phyloP scores from a whole-genome alignment of 2,329 filamentous ascomycete genomes.

The Myotisia sp. region DNA sequence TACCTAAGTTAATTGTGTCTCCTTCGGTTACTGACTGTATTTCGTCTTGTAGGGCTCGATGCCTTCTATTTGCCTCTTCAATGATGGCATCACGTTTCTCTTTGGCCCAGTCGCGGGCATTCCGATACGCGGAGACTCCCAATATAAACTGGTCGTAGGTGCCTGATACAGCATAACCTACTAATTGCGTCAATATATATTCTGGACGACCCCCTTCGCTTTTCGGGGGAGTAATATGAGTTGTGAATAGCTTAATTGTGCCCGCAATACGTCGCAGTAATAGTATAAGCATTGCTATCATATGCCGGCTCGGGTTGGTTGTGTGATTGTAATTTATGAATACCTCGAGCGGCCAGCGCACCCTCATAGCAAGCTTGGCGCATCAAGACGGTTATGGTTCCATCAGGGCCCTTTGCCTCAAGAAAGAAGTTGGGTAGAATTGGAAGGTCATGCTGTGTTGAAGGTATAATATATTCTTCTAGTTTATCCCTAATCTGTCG shows the following conservation, averaged over 20 bases:
- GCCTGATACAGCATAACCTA: too few relatives aligned
- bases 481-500: slow-evolving; percentile 16
- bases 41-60: too few relatives aligned
- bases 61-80: slow-evolving; percentile 16
- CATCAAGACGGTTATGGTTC: slow-evolving; percentile 17
- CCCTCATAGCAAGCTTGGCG: slow-evolving; percentile 28
- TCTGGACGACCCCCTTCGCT: slow-evolving; percentile 2
- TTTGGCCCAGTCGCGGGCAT: slow-evolving; percentile 27
- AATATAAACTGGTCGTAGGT: too few relatives aligned
- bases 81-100: slow-evolving; percentile 25
- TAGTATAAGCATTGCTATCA: slow-evolving; percentile 28
- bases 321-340: slow-evolving; percentile 28
- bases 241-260: slow-evolving; percentile 8
- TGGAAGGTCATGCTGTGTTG: slow-evolving; percentile 6
- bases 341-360: slow-evolving; percentile 24
- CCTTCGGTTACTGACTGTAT: too few relatives aligned
- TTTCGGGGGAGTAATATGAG: slow-evolving; percentile 1
- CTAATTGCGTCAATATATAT: slow-evolving; percentile 13
- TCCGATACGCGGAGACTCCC: slow-evolving; percentile 29
- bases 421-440: slow-evolving; percentile 25
- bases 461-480: slow-evolving; percentile 18
- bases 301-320: slow-evolving; percentile 17
- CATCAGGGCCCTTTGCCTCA: slow-evolving; percentile 26
- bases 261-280: slow-evolving; percentile 17
- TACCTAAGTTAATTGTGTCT: too few relatives aligned